Percentiles rank a stretch among this genome's conserved stretches.
phyloP scores from a whole-genome alignment of 2,329 filamentous ascomycete genomes.

The Alternaria consortialis region DNA sequence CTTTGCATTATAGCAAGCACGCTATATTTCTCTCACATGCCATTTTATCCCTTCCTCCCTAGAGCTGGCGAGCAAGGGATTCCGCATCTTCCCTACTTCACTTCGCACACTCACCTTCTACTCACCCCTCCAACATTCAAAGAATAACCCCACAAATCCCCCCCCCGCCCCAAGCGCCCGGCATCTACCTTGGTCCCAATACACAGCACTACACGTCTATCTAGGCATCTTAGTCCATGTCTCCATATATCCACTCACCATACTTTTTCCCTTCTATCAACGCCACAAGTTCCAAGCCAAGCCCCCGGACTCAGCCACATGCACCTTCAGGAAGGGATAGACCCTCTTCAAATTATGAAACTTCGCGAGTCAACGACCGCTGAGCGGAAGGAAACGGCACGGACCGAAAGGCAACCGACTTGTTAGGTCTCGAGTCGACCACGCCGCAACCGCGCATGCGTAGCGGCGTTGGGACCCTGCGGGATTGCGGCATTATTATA shows the following conservation, averaged over 20 bases:
- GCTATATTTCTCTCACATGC: background rate
- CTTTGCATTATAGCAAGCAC: background rate
- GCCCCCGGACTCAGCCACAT: background rate
- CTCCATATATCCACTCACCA: background rate
- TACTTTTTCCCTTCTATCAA: background rate
- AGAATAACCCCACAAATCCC: background rate
- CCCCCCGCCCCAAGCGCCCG: background rate
- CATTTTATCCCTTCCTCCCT: background rate
- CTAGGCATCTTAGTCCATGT: background rate
- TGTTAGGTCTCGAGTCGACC: constrained; percentile 2
- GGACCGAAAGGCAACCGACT: constrained; percentile 1
- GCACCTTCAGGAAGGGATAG: background rate
- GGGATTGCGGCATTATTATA: background rate
- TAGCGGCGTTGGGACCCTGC: constrained; percentile 1
- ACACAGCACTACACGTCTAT: background rate
- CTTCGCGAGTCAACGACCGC: background rate
- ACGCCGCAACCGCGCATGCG: constrained; percentile 16
- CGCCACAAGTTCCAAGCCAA: background rate
- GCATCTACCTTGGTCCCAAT: background rate
- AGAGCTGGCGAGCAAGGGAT: background rate
- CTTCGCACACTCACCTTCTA: background rate
- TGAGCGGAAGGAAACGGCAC: constrained; percentile 2
- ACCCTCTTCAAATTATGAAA: background rate
- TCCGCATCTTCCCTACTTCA: background rate
- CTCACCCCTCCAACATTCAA: background rate